Conservation (phyloP, 2,329 filamentous ascomycete genomes). For the Didymella glomerata region DNA sequence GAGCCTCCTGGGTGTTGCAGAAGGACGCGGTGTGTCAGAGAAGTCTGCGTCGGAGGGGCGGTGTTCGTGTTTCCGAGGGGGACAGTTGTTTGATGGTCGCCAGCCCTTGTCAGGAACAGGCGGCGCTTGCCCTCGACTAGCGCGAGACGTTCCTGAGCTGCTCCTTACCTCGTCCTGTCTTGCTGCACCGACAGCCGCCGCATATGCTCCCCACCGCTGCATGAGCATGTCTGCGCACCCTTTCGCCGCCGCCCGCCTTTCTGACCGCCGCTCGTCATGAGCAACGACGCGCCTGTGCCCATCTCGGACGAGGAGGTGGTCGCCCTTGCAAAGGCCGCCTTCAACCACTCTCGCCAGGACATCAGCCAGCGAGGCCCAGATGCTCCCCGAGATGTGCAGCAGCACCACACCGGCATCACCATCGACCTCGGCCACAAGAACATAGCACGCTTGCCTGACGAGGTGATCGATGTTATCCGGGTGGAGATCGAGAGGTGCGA, state of each 20-base stretch:
- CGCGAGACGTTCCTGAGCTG: constrained; percentile 11
- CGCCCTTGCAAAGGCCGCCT: constrained; percentile 70
- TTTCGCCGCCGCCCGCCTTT: constrained; percentile 14
- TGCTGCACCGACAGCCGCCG: constrained; percentile 7
- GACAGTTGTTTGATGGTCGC: constrained; percentile 8
- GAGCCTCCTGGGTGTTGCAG: neutral
- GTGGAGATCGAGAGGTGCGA: constrained; percentile 74
- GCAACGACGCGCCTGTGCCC: constrained; percentile 53
- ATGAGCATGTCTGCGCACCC: constrained; percentile 20
- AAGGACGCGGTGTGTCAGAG: constrained; percentile 4
- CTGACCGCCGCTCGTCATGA: constrained; percentile 41
- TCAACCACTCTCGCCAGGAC: constrained; percentile 72
- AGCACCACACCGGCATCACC: constrained; percentile 72
- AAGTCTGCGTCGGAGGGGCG: constrained; percentile 3
- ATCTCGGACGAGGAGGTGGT: constrained; percentile 72
- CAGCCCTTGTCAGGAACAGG: constrained; percentile 8
- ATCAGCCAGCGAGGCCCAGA: constrained; percentile 61
- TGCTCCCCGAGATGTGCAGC: constrained; percentile 65
- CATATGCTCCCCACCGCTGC: constrained; percentile 5
- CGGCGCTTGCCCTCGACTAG: constrained; percentile 7
- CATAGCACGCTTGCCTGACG: constrained; percentile 74
- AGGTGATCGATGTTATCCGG: constrained; percentile 78
- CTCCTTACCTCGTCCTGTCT: constrained; percentile 1
- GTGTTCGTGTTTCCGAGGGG: constrained; percentile 12
- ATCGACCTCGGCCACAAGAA: constrained; percentile 80